Base-by-base conservation (phyloP, 257 asterid species). In the Apocynum venetum region DNA sequence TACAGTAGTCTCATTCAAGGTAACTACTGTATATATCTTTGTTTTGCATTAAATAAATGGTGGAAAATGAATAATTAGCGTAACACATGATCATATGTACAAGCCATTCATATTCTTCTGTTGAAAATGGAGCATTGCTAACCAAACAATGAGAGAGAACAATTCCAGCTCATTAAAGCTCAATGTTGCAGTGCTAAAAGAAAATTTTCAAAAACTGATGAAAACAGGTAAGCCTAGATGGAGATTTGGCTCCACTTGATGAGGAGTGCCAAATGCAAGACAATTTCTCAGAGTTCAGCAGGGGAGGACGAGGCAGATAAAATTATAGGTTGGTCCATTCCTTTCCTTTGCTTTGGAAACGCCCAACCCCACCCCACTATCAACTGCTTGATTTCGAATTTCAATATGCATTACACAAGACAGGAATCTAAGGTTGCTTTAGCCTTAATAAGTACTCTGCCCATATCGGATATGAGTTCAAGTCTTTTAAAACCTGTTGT, bases 241-340 rank as follows among this genome's bases (percentile, higher is more conserved):
- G 43, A 35, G 63, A 12, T n/a, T 60, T 52, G 61, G 61, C 63
- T 55, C 60, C 43, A 46, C 31, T 15, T 19, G 46, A 11, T 46
- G 47, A 43, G 35, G 59, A 9, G 80, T 77, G 57, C 44, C 79
- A 67, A 40, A 41, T 38, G 70, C 46, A 31, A 38, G 74, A 66
- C 31, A 41, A 53, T 36, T 20, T 36, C 25, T 31, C 64, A 31
- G 78, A 40, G 49, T 44, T 12, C 71, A 44, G 70, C 63, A 36
- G 56, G 17, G 56, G 17, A 49, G 20, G 44, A 48, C 46, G 17
- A 47, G 52, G 53, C 41, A 63, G 14, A 71, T 35, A n/a, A 31
- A 15, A 57, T 6, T 59, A 60, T 71, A 57, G 81, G 56, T 78
- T 3, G 81, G 72, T 59, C 76, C 48, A 47, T 36, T 35, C 20